Base-by-base conservation (phyloP, 1,139 yeast species). In the Magnusiomyces tetraspermus region DNA sequence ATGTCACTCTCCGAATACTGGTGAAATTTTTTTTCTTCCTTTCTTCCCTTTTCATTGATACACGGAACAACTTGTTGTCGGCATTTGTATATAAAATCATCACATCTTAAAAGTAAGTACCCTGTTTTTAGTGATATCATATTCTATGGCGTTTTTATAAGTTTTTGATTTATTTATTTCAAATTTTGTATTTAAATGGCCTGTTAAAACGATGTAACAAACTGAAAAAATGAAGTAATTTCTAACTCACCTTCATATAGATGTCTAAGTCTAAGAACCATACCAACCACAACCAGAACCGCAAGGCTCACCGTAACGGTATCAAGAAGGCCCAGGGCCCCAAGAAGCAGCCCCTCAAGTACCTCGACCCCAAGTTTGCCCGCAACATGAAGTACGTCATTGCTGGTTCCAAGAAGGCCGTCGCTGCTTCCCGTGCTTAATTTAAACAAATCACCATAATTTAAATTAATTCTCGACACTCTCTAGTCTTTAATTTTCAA, bases 231-330 rank as follows among this genome's bases (percentile, higher is more conserved):
- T n/a, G n/a, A n/a, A n/a, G n/a, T n/a, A n/a, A n/a, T n/a, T n/a
- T n/a, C n/a, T n/a, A n/a, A n/a, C n/a, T n/a, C n/a, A n/a, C n/a
- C n/a, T n/a, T 8, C 11, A 2, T 46, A 51, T 53, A 51, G 53
- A 53, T 55, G 56, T 51, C 57, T 46, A 55, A 55, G 55, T 55
- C 97, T 68, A 92, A 92, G 96, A 92, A 92, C 81, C 98, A 92
- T 77, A 92, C 98, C 79, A 90, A 90, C 80, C 98, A 92, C 81
- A 92, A 92, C 95, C 97, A 92, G 78, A 87, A 86, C 89, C 85
- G 78, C 76, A 92, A 92, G 95, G 97, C 97, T 72, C 98, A 92
- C 96, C 90, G 83, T 76, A 92, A 92, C 87, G 98, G 98, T 80
- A 92, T 92, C 81, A 92, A 90, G 87, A 92, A 90, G 90, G 96